Conservation (phyloP, 108 stramenopile species). For the Conticribra weissflogii region DNA sequence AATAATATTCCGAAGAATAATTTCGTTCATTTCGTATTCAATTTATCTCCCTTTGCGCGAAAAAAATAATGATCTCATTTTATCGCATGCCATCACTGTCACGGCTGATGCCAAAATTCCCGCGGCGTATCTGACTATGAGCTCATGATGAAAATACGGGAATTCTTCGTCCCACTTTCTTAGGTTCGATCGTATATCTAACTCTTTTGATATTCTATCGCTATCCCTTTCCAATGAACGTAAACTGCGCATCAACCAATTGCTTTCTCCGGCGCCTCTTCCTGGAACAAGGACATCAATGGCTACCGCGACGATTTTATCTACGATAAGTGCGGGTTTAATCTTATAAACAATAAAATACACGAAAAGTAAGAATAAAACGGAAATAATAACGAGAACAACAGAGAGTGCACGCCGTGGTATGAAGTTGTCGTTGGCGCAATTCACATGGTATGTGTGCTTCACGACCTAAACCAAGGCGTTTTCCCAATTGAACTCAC, state of each 20-base stretch:
- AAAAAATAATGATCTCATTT: conserved; percentile 31
- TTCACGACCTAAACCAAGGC: background rate
- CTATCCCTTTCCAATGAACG: conserved; percentile 38
- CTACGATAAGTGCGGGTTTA: conserved; percentile 76
- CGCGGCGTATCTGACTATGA: conserved; percentile 71
- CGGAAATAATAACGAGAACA: background rate
- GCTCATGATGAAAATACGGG: conserved; percentile 85
- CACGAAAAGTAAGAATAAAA: background rate
- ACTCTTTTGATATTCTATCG: conserved; percentile 58
- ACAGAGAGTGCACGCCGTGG: too few relatives aligned
- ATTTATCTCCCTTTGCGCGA: background rate
- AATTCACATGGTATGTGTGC: background rate
- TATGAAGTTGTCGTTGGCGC: too few relatives aligned
- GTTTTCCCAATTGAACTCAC: conserved; percentile 2
- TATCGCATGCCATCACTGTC: conserved; percentile 48
- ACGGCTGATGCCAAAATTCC: conserved; percentile 70
- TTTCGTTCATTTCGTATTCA: too few relatives aligned
- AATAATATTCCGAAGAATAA: too few relatives aligned
- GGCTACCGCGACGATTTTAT: conserved; percentile 59
- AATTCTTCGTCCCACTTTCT: conserved; percentile 76
- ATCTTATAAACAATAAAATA: conserved; percentile 33
- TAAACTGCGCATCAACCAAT: conserved; percentile 51
- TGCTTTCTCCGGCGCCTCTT: conserved; percentile 74
- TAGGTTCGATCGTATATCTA: conserved; percentile 72
- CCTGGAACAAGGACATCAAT: conserved; percentile 77